Percentiles rank a stretch among this genome's conserved stretches.
These are phyloP conservation scores for Puccinellia tenuiflora DNA, from an alignment of 176 grass and related monocot species.

Conservation along the genomic window DNA sequence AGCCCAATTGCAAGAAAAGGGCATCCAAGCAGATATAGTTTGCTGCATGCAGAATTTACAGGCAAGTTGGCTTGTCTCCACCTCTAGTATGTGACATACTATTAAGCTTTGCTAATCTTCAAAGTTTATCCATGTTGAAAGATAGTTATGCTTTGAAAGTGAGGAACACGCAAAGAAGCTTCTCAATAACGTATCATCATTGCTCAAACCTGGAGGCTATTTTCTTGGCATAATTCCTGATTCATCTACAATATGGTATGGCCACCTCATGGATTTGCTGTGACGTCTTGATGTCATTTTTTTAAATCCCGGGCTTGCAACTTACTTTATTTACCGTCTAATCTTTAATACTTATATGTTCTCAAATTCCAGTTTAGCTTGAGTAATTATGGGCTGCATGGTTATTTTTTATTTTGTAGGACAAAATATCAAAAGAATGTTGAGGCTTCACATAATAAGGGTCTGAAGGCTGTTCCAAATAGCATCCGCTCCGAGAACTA, in stretches of 20 bases:
- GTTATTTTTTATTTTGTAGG: constrained; percentile 28
- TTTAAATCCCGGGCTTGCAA: background rate
- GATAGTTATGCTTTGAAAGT: constrained; percentile 74
- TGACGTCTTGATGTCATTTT: background rate
- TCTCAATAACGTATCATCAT: constrained; percentile 65
- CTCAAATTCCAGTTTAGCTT: background rate
- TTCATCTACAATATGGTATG: constrained; percentile 90
- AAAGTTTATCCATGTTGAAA: constrained; percentile 33
- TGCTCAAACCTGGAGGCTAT: constrained; percentile 82
- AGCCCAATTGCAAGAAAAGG: constrained; percentile 53
- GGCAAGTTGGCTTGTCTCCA: constrained; percentile 31
- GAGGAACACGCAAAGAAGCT: constrained; percentile 73
- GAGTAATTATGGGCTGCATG: background rate
- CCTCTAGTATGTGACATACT: background rate
- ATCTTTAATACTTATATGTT: background rate
- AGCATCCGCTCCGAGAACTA: constrained; percentile 98
- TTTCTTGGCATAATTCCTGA: constrained; percentile 80
- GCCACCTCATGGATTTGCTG: constrained; percentile 7
- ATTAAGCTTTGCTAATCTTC: constrained; percentile 28
- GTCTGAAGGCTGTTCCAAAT: constrained; percentile 66
- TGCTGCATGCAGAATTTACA: constrained; percentile 85
- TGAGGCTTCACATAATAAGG: constrained; percentile 88
- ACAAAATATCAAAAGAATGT: constrained; percentile 99
- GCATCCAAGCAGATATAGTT: constrained; percentile 62
- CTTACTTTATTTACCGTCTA: background rate